Percentiles rank a stretch among this genome's conserved stretches.
phyloP scores from a whole-genome alignment of 345 rosid species.

The Camelina sativa region DNA sequence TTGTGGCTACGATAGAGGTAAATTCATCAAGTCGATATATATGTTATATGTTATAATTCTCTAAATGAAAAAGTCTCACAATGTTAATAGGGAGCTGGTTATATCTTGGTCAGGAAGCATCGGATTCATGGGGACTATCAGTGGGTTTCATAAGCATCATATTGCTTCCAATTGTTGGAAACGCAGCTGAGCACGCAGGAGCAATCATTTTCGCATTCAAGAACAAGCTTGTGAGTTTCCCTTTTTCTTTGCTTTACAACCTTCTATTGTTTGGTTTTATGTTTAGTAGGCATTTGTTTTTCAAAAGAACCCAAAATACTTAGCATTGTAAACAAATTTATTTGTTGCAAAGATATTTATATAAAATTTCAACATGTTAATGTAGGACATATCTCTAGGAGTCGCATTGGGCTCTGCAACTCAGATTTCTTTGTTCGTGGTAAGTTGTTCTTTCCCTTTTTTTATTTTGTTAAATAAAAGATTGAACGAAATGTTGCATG shows the following conservation, averaged over 20 bases:
- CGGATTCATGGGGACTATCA: slow-evolving; percentile 87
- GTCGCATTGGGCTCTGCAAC: slow-evolving; percentile 92
- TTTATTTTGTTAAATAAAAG: neutral
- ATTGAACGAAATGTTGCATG: slow-evolving; percentile 1
- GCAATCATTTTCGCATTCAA: slow-evolving; percentile 93
- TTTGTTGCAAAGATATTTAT: neutral
- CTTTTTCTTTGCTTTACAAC: neutral
- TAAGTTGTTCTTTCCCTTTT: slow-evolving; percentile 41
- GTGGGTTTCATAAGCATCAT: slow-evolving; percentile 89
- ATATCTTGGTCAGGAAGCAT: slow-evolving; percentile 58
- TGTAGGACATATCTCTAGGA: slow-evolving; percentile 81
- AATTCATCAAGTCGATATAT: neutral
- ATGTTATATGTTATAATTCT: neutral
- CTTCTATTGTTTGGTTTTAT: neutral
- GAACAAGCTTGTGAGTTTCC: slow-evolving; percentile 71
- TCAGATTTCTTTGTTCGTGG: slow-evolving; percentile 85
- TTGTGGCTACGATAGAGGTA: slow-evolving; percentile 88
- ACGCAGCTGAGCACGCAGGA: slow-evolving; percentile 96
- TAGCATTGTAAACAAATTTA: neutral
- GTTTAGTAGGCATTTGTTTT: neutral
- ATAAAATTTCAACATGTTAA: neutral
- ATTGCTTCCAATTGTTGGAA: slow-evolving; percentile 89
- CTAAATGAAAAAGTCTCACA: neutral
- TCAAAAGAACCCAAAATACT: neutral
- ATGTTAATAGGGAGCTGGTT: neutral